These are phyloP conservation scores for Termitomyces sp. DNA, from an alignment of 768 basidiomycete species.

Conservation along the genomic window DNA sequence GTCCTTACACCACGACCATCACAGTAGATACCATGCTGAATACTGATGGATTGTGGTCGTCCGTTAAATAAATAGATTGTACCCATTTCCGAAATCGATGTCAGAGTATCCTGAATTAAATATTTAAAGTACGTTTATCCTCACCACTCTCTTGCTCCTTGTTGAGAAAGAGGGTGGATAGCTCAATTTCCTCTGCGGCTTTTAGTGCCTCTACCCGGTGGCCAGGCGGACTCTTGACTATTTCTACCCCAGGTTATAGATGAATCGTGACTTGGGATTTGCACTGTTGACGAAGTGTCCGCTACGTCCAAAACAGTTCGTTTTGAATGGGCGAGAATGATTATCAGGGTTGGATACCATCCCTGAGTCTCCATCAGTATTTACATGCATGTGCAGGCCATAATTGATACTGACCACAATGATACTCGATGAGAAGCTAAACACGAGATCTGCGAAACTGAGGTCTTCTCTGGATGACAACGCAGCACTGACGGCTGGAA, in stretches of 20 bases:
- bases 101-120: neutral
- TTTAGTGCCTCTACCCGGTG: neutral
- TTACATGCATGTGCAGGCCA: neutral
- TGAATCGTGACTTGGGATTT: neutral
- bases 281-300: neutral
- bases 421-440: conserved; percentile 6
- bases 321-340: conserved; percentile 9
- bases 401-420: conserved; percentile 5
- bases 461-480: conserved; percentile 4
- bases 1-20: conserved; percentile 6
- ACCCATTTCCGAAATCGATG: neutral
- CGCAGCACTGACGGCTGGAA: neutral
- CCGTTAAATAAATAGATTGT: neutral
- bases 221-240: neutral
- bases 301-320: conserved; percentile 4
- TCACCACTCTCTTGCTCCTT: neutral
- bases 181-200: neutral
- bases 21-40: neutral
- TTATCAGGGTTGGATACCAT: conserved; percentile 7
- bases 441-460: conserved; percentile 10
- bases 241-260: neutral
- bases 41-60: neutral
- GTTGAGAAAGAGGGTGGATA: neutral
- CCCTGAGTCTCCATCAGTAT: neutral
- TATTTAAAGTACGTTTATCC: neutral